Evolutionary conservation across 331 rosid species (phyloP).

Genomic region (Cydonia oblonga): DNA sequence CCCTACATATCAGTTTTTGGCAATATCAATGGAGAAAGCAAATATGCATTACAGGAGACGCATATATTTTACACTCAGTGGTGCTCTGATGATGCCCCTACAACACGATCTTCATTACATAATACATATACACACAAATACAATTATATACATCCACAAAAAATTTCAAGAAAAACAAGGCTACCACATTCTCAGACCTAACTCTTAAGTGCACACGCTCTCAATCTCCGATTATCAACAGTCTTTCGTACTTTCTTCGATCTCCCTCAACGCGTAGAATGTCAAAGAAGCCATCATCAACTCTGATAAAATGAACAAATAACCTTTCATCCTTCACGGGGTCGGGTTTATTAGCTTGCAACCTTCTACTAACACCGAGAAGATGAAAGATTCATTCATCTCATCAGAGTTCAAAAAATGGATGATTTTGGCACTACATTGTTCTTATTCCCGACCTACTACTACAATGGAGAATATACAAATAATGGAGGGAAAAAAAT

Average conservation of each 20-base stretch:
- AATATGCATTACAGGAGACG: not conserved
- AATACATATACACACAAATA: too few species aligned
- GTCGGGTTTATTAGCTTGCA: not conserved
- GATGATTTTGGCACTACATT: not conserved
- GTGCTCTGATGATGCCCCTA: not conserved
- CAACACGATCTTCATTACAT: not conserved
- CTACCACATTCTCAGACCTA: not conserved
- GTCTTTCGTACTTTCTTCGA: not conserved
- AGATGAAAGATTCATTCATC: not conserved
- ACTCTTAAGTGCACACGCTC: not conserved
- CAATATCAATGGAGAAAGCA: not conserved
- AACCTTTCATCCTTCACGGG: not conserved
- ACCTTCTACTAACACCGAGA: not conserved
- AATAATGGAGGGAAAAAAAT: not conserved
- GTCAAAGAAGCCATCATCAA: constrained; percentile 5
- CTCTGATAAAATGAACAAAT: not conserved
- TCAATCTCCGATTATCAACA: not conserved
- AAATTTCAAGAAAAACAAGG: not conserved
- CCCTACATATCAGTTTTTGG: not conserved
- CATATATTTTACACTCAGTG: not conserved
- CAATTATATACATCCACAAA: not conserved
- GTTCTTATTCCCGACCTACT: not conserved
- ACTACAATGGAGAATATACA: not conserved
- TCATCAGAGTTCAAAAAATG: not conserved
- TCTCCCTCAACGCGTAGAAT: not conserved